Percentiles rank a stretch among this genome's conserved stretches.
These are phyloP conservation scores for Neostapfia colusana DNA, from an alignment of 176 grass and related monocot species.

Conservation along the genomic window DNA sequence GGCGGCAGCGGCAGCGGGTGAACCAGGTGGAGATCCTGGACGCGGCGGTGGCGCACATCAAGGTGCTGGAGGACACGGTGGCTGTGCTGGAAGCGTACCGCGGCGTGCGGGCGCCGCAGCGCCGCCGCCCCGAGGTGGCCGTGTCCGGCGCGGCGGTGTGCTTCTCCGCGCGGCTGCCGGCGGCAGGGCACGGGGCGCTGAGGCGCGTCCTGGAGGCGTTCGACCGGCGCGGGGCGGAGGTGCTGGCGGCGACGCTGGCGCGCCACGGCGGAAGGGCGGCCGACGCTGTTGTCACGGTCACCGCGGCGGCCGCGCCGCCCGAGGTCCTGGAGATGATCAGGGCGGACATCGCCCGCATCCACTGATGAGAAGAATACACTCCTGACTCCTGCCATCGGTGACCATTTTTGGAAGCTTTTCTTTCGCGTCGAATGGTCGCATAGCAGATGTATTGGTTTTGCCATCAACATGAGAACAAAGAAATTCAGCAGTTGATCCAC, in stretches of 20 bases:
- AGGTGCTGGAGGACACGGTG: conserved; percentile 35
- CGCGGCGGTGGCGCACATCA: conserved; percentile 25
- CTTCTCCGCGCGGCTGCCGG: conserved; percentile 23
- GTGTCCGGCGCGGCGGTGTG: conserved; percentile 17
- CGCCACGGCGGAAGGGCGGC: not conserved
- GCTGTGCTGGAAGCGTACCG: conserved; percentile 42
- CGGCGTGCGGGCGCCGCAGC: not conserved
- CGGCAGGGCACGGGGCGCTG: conserved; percentile 16
- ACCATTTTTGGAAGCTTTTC: not conserved
- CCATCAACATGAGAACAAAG: no score
- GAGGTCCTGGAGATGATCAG: conserved; percentile 39
- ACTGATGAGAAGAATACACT: not conserved
- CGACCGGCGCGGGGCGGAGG: conserved; percentile 34
- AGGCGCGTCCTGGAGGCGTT: conserved; percentile 36
- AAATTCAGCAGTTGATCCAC: no score
- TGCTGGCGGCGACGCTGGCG: conserved; percentile 32
- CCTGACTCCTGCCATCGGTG: not conserved
- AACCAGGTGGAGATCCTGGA: conserved; percentile 30
- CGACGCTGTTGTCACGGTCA: conserved; percentile 34
- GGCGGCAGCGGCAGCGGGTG: not conserved
- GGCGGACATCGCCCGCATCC: conserved; percentile 35
- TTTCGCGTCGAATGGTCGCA: not conserved
- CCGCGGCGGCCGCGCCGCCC: conserved; percentile 22
- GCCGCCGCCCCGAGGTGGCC: not conserved
- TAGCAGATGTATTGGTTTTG: no score